Conservation (phyloP, 2,329 filamentous ascomycete species). For the Colletotrichum sp. region DNA sequence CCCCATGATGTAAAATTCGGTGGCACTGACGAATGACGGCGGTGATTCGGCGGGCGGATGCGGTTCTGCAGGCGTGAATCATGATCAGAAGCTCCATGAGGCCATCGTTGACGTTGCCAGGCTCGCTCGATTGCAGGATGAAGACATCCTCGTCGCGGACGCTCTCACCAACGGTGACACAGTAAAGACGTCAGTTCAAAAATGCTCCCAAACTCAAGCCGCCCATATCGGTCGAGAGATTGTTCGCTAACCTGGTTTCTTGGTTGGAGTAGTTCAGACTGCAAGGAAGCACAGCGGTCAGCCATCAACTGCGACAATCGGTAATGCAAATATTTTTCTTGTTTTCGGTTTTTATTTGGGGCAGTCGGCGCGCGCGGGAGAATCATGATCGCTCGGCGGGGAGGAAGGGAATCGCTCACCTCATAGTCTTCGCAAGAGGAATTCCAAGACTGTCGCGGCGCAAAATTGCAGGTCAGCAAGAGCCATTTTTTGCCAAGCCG, state of each 20-base stretch:
- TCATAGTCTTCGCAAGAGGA: slow-evolving; percentile 20
- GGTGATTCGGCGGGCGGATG: slow-evolving; percentile 77
- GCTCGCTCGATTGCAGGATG: slow-evolving; percentile 86
- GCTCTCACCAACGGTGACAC: slow-evolving; percentile 86
- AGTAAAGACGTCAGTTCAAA: slow-evolving; percentile 32
- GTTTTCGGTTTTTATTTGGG: slow-evolving; percentile 33
- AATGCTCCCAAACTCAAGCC: background rate
- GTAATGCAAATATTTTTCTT: slow-evolving; percentile 26
- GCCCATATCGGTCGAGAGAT: background rate
- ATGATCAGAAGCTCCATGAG: slow-evolving; percentile 94
- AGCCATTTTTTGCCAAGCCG: background rate
- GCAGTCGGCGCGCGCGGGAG: slow-evolving; percentile 47
- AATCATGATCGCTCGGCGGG: background rate
- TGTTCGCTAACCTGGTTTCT: slow-evolving; percentile 53
- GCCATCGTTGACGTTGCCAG: slow-evolving; percentile 90
- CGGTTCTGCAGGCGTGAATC: slow-evolving; percentile 78
- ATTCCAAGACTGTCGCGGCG: slow-evolving; percentile 11
- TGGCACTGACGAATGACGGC: slow-evolving; percentile 64
- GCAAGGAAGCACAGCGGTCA: background rate
- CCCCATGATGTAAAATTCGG: background rate
- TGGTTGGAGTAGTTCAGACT: slow-evolving; percentile 78
- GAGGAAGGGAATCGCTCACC: background rate
- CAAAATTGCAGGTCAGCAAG: background rate
- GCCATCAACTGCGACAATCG: slow-evolving; percentile 56
- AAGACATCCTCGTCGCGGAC: slow-evolving; percentile 84